phyloP scores from a whole-genome alignment of 192 early-diverging fungal genomes.

The Geranomyces michiganensis region DNA sequence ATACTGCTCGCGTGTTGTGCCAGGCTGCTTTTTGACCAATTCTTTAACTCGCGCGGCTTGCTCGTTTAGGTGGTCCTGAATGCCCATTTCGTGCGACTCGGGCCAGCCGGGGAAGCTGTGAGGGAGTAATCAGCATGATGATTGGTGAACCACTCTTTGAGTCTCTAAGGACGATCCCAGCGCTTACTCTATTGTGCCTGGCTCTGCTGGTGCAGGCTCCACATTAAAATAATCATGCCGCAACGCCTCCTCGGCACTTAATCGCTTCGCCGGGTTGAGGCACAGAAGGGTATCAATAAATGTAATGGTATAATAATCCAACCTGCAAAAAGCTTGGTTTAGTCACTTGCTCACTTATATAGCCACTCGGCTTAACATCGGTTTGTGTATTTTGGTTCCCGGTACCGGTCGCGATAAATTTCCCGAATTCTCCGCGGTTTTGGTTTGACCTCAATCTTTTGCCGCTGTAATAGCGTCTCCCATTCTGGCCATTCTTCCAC shows the following conservation, averaged over 20 bases:
- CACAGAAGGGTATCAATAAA: constrained; percentile 78
- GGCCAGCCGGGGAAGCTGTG: constrained; percentile 39
- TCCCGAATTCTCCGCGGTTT: constrained; percentile 11
- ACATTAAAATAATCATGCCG: constrained; percentile 75
- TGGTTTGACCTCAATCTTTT: constrained; percentile 10
- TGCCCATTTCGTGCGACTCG: constrained; percentile 42
- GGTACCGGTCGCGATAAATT: constrained; percentile 5
- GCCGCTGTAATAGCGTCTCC: constrained; percentile 9
- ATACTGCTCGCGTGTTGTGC: neutral
- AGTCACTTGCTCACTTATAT: too few relatives aligned
- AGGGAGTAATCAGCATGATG: too few relatives aligned
- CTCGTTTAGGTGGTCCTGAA: constrained; percentile 19
- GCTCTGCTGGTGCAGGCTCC: constrained; percentile 31
- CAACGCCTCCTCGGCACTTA: constrained; percentile 74
- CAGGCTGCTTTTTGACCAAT: neutral
- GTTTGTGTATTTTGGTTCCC: too few relatives aligned
- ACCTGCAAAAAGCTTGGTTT: neutral
- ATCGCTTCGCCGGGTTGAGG: constrained; percentile 74
- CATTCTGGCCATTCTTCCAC: constrained; percentile 75
- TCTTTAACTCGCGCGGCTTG: neutral
- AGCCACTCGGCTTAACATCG: too few relatives aligned
- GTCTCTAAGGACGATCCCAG: too few relatives aligned
- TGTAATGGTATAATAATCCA: constrained; percentile 14
- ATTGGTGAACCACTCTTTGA: too few relatives aligned
- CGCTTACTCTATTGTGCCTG: constrained; percentile 39